Evolutionary conservation across 495 filamentous ascomycete genomes (phyloP).

Genomic region (Aspergillus mulundensis): DNA sequence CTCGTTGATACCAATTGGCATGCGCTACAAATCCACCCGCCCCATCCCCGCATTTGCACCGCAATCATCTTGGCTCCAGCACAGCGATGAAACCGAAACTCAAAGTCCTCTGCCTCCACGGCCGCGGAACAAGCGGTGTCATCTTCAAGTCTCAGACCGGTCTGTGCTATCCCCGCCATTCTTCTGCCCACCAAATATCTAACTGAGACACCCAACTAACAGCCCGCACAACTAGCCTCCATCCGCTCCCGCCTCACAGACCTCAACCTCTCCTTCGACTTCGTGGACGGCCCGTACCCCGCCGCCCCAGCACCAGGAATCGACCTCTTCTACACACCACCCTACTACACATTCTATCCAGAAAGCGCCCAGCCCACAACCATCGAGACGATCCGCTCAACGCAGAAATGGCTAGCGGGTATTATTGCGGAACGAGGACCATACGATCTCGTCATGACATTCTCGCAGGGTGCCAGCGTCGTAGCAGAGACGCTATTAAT

Average conservation of each 20-base stretch:
- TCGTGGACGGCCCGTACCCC: conserved; percentile 49
- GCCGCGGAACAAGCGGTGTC: conserved; percentile 53
- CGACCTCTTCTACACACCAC: conserved; percentile 48
- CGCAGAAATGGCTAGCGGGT: conserved; percentile 44
- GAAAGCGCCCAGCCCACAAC: conserved; percentile 12
- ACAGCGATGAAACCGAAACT: conserved; percentile 35
- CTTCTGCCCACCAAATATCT: conserved; percentile 5
- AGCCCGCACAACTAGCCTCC: conserved; percentile 22
- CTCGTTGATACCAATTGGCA: neutral
- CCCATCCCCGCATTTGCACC: neutral
- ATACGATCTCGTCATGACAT: conserved; percentile 58
- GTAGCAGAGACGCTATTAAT: conserved; percentile 42
- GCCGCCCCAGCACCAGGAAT: conserved; percentile 47
- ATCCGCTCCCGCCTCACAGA: conserved; percentile 36
- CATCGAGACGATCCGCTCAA: conserved; percentile 30
- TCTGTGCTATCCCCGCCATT: conserved; percentile 28
- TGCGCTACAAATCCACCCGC: neutral
- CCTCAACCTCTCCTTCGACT: conserved; percentile 48
- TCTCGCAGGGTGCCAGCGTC: conserved; percentile 56
- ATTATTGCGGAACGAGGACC: conserved; percentile 49
- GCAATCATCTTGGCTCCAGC: neutral
- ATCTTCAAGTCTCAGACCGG: conserved; percentile 60
- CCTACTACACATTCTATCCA: conserved; percentile 49
- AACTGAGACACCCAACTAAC: neutral
- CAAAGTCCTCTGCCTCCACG: conserved; percentile 58